Conservation (phyloP, 75 land plant genomes). For the Picea glauca region DNA sequence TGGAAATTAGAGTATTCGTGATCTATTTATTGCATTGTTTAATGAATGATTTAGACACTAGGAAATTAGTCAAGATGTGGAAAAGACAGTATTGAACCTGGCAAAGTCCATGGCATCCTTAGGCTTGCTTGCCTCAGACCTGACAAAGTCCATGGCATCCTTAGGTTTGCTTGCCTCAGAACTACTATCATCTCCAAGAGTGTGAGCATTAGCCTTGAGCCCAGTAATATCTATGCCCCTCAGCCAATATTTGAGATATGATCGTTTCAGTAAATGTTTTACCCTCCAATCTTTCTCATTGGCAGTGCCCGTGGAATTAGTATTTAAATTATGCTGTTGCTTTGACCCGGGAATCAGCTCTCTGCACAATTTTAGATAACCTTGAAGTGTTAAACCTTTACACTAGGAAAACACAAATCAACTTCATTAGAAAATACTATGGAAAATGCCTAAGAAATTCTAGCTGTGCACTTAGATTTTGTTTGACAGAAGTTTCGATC, state of each 20-base stretch:
- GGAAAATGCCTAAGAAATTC: background rate
- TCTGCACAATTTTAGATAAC: background rate
- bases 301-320: conserved; percentile 3
- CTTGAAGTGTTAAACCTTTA: background rate
- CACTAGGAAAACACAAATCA: background rate
- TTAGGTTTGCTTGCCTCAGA: conserved; percentile 20
- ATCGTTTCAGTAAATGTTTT: conserved; percentile 43
- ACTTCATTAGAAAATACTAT: background rate
- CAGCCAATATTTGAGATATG: conserved; percentile 65
- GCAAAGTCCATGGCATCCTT: conserved; percentile 55
- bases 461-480: background rate
- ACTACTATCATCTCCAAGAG: conserved; percentile 12
- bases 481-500: too few species aligned
- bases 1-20: background rate
- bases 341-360: background rate
- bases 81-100: conserved; percentile 33
- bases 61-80: background rate
- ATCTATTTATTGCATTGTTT: background rate
- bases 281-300: conserved; percentile 45
- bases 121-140: conserved; percentile 33
- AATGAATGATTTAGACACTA: background rate
- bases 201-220: conserved; percentile 22
- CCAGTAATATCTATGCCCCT: conserved; percentile 30
- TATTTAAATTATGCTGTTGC: conserved; percentile 3
- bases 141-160: conserved; percentile 55